Conservation (phyloP, 2,329 filamentous ascomycete genomes). For the Daldinia sp. region DNA sequence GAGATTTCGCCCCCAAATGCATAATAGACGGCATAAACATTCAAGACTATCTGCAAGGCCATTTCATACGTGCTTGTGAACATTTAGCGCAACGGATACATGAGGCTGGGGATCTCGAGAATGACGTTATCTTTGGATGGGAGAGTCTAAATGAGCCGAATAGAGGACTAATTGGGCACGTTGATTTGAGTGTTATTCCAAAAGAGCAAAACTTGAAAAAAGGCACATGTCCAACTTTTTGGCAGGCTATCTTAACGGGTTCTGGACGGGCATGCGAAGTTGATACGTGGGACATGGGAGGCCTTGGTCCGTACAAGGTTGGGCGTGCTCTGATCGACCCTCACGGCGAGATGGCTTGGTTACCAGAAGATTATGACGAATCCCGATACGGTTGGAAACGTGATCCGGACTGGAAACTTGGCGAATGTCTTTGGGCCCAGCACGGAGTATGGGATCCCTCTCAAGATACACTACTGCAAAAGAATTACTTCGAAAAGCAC, state of each 20-base stretch:
- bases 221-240: conserved; percentile 91
- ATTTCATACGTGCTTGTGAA: conserved; percentile 83
- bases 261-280: conserved; percentile 91
- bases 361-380: conserved; percentile 86
- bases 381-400: conserved; percentile 90
- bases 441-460: conserved; percentile 93
- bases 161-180: conserved; percentile 84
- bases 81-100: conserved; percentile 87
- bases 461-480: conserved; percentile 80
- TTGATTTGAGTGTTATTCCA: conserved; percentile 84
- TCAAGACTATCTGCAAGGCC: conserved; percentile 90
- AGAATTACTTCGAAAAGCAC: conserved; percentile 88
- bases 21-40: conserved; percentile 96
- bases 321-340: conserved; percentile 88
- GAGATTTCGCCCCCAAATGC: conserved; percentile 93
- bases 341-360: conserved; percentile 85
- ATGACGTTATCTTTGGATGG: conserved; percentile 92
- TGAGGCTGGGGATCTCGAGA: conserved; percentile 88
- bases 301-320: conserved; percentile 90
- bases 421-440: conserved; percentile 97
- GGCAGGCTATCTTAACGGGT: conserved; percentile 93
- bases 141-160: conserved; percentile 97
- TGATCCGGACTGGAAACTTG: conserved; percentile 88
- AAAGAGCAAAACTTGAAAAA: conserved; percentile 91
- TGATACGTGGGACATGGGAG: conserved; percentile 92